phyloP scores from a whole-genome alignment of 495 filamentous ascomycete species.

The Aspergillus homomorphus region DNA sequence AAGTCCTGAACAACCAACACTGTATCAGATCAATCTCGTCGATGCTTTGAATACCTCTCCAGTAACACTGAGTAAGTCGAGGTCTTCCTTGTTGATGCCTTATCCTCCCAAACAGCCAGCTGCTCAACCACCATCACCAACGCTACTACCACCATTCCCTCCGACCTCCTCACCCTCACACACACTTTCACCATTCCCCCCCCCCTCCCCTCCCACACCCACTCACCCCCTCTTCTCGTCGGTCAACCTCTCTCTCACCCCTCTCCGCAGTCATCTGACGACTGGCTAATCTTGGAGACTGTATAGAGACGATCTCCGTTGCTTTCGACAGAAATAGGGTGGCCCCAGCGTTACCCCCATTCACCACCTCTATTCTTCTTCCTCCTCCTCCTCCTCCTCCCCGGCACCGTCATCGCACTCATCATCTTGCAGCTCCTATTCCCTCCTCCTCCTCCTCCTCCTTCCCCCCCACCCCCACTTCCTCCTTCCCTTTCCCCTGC shows the following conservation, averaged over 20 bases:
- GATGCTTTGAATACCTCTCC: not conserved
- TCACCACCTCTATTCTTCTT: slow-evolving; percentile 5
- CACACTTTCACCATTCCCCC: not conserved
- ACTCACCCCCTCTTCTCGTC: not conserved
- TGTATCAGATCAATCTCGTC: not conserved
- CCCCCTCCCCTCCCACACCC: slow-evolving; percentile 1
- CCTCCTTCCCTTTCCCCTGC: slow-evolving; percentile 11
- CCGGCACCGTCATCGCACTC: slow-evolving; percentile 5
- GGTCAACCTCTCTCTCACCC: not conserved
- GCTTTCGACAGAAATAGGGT: slow-evolving; percentile 5
- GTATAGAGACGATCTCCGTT: slow-evolving; percentile 16
- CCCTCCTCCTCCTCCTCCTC: not conserved
- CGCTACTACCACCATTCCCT: not conserved
- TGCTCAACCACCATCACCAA: not conserved
- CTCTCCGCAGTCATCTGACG: slow-evolving; percentile 20
- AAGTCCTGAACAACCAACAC: not conserved
- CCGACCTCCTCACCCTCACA: not conserved
- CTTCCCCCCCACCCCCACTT: not conserved
- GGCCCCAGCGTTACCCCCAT: slow-evolving; percentile 15
- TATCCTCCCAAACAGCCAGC: not conserved
- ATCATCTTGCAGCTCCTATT: slow-evolving; percentile 16
- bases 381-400: no score
- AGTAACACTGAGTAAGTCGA: not conserved
- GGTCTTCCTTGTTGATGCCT: not conserved
- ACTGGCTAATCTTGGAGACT: slow-evolving; percentile 23